Evolutionary conservation across 148 eudicot species (phyloP), one percentile per base, ranked within the genome.

Genomic region (Rhododendron williamsianum): DNA sequence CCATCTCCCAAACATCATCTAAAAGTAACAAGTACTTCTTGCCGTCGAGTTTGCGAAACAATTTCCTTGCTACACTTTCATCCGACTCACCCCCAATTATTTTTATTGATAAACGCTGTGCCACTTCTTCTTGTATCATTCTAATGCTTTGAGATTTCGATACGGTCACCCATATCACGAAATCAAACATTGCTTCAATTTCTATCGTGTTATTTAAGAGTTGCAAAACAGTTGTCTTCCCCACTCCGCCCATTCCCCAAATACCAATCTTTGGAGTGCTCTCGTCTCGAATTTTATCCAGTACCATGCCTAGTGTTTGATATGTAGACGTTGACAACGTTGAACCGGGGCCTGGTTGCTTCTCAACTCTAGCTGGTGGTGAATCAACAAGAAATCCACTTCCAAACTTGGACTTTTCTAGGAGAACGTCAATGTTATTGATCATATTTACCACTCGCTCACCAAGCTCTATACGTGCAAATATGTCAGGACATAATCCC

Each of bases 1-100:
- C 49, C 8, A 4, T n/a, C 79, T 78, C 33, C 81, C 81, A 78
- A 78, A 78, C 54, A 78, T 78, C 81, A 23, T 78, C 81, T n/a
- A 78, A 23, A 78, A 78, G 81, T 27, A 78, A 78, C 54, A 78
- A 43, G 23, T 43, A 78, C 33, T 46, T 78, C 30, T 45, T 78
- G 4, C 15, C 6, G 1, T 45, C 38, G 5, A 45, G 54, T 78
- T 30, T 30, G 1, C 10, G 1, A 1, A 21, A 9, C 54, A 78
- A 43, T 21, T 7, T 2, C 19, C 15, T 45, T 46, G 81, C 27
- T 43, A 23, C 81, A 46, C 4, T 9, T 27, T 78, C 81, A 78
- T 45, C 16, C 4, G 77, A 73, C 4, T 73, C 21, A 9, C 15
- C 16, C 1, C 15, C 5, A 15, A 15, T 10, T 73, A 30, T 11